These are phyloP conservation scores for Nicotiana undulata DNA, from an alignment of 257 asterid species.

Conservation along the genomic window DNA sequence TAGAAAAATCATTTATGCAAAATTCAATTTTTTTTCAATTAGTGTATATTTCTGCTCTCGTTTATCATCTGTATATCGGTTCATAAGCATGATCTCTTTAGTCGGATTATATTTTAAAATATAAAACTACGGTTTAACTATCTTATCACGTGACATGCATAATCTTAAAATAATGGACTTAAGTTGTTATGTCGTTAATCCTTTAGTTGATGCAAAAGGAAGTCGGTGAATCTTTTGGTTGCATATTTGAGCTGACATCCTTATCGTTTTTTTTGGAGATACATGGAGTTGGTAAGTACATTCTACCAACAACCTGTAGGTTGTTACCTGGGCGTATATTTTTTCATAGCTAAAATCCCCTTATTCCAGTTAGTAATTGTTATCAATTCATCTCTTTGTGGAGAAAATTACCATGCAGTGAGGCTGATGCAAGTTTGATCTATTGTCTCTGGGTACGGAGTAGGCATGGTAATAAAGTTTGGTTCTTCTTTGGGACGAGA, in stretches of 20 bases:
- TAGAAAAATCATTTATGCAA: neutral
- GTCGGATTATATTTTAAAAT: neutral
- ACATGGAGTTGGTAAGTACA: neutral
- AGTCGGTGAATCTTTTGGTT: neutral
- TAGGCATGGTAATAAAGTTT: neutral
- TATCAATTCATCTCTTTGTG: neutral
- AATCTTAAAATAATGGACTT: neutral
- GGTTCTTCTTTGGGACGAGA: neutral
- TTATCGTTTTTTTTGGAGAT: neutral
- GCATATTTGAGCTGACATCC: neutral
- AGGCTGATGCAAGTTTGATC: neutral
- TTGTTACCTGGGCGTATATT: neutral
- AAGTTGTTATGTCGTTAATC: neutral
- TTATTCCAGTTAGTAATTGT: neutral
- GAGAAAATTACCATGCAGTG: neutral
- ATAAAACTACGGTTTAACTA: neutral
- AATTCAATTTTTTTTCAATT: neutral
- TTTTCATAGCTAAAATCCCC: neutral
- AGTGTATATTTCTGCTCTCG: neutral
- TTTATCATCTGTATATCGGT: neutral
- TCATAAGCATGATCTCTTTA: neutral
- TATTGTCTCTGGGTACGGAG: neutral
- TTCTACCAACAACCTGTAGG: neutral
- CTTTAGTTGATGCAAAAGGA: neutral
- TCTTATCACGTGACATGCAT: neutral